phyloP scores from a whole-genome alignment of 192 early-diverging fungal species.

The Podila clonocystis region DNA sequence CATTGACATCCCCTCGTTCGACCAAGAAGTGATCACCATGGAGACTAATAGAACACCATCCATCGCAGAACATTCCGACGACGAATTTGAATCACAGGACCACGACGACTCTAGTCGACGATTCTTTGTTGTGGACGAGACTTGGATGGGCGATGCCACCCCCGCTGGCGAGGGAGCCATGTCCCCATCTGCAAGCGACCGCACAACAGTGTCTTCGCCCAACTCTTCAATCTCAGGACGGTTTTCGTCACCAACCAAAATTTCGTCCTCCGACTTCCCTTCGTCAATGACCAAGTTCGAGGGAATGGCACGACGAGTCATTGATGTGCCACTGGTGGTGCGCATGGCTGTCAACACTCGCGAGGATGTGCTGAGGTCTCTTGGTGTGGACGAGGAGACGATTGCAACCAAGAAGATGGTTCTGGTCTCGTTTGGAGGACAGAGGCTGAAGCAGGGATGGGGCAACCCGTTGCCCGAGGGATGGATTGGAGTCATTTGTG shows the following conservation, averaged over 20 bases:
- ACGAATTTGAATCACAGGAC: constrained; percentile 1
- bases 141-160: constrained; percentile 25
- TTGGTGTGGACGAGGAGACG: constrained; percentile 55
- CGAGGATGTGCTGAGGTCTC: constrained; percentile 48
- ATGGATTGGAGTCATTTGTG: constrained; percentile 70
- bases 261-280: constrained; percentile 11
- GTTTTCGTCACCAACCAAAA: background rate
- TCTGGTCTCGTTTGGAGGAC: constrained; percentile 63
- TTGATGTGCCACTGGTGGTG: constrained; percentile 67
- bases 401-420: constrained; percentile 59
- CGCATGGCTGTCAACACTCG: constrained; percentile 52
- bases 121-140: constrained; percentile 11
- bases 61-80: constrained; percentile 11
- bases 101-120: background rate
- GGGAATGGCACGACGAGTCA: constrained; percentile 40
- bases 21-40: constrained; percentile 39
- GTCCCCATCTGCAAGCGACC: constrained; percentile 21
- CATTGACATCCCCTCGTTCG: constrained; percentile 64
- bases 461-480: constrained; percentile 58
- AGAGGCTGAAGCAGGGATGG: constrained; percentile 59
- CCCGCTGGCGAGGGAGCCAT: constrained; percentile 25
- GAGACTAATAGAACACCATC: constrained; percentile 12
- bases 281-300: constrained; percentile 22
- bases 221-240: constrained; percentile 11
- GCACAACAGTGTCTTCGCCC: constrained; percentile 30